These are phyloP conservation scores for Russula sp. DNA, from an alignment of 768 basidiomycete genomes.

Conservation along the genomic window DNA sequence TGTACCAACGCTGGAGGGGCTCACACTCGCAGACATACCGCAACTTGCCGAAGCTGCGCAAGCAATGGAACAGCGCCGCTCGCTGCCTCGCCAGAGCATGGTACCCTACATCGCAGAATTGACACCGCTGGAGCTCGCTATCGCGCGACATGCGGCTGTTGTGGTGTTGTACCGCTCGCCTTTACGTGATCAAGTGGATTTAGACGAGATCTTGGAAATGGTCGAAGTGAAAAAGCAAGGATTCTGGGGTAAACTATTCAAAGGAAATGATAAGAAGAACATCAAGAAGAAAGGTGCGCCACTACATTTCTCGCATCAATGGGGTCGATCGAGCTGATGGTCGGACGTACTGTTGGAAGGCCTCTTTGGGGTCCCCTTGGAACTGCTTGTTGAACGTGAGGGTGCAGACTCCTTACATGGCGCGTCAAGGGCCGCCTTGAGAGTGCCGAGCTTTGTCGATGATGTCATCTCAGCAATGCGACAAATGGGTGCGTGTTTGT, in stretches of 20 bases:
- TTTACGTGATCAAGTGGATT: constrained; percentile 72
- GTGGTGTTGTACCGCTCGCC: constrained; percentile 71
- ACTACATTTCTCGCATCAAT: background rate
- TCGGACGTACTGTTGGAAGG: constrained; percentile 39
- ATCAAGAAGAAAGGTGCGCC: constrained; percentile 76
- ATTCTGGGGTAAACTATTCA: constrained; percentile 96
- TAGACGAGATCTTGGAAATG: constrained; percentile 91
- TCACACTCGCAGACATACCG: constrained; percentile 92
- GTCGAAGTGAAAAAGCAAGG: constrained; percentile 88
- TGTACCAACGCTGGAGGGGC: constrained; percentile 49
- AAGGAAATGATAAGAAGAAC: constrained; percentile 81
- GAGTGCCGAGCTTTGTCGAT: constrained; percentile 96
- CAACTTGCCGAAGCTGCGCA: constrained; percentile 89
- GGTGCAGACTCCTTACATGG: constrained; percentile 94
- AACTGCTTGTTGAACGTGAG: constrained; percentile 86
- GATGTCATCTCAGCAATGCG: constrained; percentile 98
- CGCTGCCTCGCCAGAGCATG: constrained; percentile 67
- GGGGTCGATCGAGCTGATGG: constrained; percentile 12
- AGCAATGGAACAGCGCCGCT: constrained; percentile 82
- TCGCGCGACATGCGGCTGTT: constrained; percentile 89
- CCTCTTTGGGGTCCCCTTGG: constrained; percentile 89
- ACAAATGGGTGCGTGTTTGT: constrained; percentile 79
- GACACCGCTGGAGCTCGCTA: constrained; percentile 74
- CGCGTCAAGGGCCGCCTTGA: constrained; percentile 72
- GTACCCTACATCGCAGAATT: constrained; percentile 82